These are phyloP conservation scores for Hymenoscyphus occultus DNA, from an alignment of 2,329 filamentous ascomycete species.

Conservation along the genomic window DNA sequence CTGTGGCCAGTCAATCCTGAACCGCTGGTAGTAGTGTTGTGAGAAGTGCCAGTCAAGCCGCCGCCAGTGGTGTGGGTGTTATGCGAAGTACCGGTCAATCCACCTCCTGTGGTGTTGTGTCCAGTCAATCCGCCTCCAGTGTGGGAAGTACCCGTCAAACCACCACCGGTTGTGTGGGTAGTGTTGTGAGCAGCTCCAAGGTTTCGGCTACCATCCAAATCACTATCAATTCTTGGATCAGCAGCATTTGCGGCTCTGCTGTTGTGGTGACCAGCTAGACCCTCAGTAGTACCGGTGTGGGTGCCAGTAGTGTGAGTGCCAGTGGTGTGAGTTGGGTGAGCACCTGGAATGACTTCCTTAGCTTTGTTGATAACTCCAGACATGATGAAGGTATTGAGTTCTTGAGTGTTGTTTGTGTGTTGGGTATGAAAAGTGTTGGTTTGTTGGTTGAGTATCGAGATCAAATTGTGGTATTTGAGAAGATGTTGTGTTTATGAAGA, in stretches of 20 bases:
- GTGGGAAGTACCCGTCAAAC: neutral
- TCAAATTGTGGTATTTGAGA: neutral
- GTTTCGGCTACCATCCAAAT: conserved; percentile 38
- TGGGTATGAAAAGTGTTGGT: neutral
- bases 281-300: conserved; percentile 19
- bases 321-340: conserved; percentile 18
- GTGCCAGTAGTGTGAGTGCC: conserved; percentile 12
- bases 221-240: conserved; percentile 51
- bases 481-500: neutral
- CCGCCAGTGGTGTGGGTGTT: conserved; percentile 38
- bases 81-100: conserved; percentile 8
- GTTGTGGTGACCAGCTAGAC: conserved; percentile 27
- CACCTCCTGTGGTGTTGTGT: conserved; percentile 14
- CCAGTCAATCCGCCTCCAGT: neutral
- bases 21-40: conserved; percentile 38
- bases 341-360: conserved; percentile 41
- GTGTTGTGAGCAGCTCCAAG: conserved; percentile 13
- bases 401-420: neutral
- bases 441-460: neutral
- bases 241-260: conserved; percentile 42
- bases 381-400: conserved; percentile 38
- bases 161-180: neutral
- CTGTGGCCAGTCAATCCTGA: conserved; percentile 24
- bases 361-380: conserved; percentile 46
- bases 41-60: conserved; percentile 25